Percentiles rank a stretch among this genome's conserved stretches.
These are phyloP conservation scores for Sanghuangporus sanghuang DNA, from an alignment of 1,284 basidiomycete genomes.

Conservation along the genomic window DNA sequence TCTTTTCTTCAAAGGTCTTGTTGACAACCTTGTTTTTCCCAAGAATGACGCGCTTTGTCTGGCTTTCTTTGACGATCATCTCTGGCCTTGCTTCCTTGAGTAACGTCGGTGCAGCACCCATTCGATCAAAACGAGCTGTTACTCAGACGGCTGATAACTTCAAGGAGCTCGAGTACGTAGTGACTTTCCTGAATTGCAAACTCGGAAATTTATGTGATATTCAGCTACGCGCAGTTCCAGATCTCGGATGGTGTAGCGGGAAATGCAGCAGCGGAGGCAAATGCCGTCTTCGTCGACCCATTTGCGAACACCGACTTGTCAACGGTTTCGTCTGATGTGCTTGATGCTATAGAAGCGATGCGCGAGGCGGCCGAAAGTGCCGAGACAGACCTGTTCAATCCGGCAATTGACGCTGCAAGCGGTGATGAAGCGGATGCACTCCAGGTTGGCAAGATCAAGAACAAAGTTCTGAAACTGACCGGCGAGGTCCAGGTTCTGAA, in stretches of 20 bases:
- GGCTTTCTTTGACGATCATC: constrained; percentile 19
- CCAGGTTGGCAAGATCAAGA: constrained; percentile 24
- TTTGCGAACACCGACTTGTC: constrained; percentile 11
- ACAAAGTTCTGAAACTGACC: constrained; percentile 48
- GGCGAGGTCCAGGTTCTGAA: constrained; percentile 35
- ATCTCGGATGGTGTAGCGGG: constrained; percentile 41
- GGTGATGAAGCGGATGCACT: constrained; percentile 24
- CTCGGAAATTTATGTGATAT: background rate
- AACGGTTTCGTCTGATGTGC: constrained; percentile 25
- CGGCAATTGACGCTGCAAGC: constrained; percentile 38
- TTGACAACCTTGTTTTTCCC: background rate
- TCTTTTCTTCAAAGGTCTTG: background rate
- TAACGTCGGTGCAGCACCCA: constrained; percentile 18
- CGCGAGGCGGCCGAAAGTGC: constrained; percentile 39
- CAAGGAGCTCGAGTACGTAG: constrained; percentile 23
- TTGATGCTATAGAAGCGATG: constrained; percentile 38
- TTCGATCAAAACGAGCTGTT: constrained; percentile 7
- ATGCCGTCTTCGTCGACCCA: constrained; percentile 35
- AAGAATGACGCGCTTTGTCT: constrained; percentile 15
- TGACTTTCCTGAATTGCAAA: background rate
- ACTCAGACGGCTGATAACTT: constrained; percentile 16
- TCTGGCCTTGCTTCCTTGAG: background rate
- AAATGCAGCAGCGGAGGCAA: constrained; percentile 35
- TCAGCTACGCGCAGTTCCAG: constrained; percentile 40
- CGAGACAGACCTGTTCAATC: constrained; percentile 40